phyloP scores from a whole-genome alignment of 2,329 filamentous ascomycete species.

The Westerdykella ornata region DNA sequence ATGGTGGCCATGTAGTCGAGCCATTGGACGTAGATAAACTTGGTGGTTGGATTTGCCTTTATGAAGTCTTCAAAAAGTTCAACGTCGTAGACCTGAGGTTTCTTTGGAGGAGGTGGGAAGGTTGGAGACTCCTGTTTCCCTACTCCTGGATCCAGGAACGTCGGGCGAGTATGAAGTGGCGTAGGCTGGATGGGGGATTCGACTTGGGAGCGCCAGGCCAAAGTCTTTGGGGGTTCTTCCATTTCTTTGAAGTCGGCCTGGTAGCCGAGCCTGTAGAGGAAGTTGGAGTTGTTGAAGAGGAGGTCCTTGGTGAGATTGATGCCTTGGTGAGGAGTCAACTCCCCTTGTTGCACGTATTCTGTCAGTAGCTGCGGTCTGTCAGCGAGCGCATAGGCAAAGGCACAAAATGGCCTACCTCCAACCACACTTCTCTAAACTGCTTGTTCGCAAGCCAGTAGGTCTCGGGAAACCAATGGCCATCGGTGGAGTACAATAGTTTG shows the following conservation, averaged over 20 bases:
- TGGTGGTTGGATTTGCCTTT: conserved; percentile 45
- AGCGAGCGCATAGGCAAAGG: conserved; percentile 3
- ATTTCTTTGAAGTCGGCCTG: conserved; percentile 34
- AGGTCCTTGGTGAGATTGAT: conserved; percentile 59
- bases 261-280: conserved; percentile 58
- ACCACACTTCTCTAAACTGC: conserved; percentile 65
- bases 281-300: conserved; percentile 70
- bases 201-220: conserved; percentile 21
- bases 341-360: conserved; percentile 59
- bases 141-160: neutral
- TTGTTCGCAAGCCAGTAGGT: conserved; percentile 66
- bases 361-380: conserved; percentile 49
- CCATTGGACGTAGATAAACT: conserved; percentile 70
- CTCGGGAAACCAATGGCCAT: conserved; percentile 73
- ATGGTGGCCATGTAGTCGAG: conserved; percentile 68
- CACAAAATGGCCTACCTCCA: conserved; percentile 47
- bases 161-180: conserved; percentile 5
- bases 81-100: conserved; percentile 30
- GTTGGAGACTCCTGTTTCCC: conserved; percentile 4
- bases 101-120: conserved; percentile 27
- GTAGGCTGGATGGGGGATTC: conserved; percentile 10
- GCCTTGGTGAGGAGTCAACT: conserved; percentile 57
- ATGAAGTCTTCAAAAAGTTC: conserved; percentile 46
- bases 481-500: conserved; percentile 74
- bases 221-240: conserved; percentile 14